Base-by-base conservation (phyloP, 176 grass and related monocot genomes). In the Bothriochloa decipiens region DNA sequence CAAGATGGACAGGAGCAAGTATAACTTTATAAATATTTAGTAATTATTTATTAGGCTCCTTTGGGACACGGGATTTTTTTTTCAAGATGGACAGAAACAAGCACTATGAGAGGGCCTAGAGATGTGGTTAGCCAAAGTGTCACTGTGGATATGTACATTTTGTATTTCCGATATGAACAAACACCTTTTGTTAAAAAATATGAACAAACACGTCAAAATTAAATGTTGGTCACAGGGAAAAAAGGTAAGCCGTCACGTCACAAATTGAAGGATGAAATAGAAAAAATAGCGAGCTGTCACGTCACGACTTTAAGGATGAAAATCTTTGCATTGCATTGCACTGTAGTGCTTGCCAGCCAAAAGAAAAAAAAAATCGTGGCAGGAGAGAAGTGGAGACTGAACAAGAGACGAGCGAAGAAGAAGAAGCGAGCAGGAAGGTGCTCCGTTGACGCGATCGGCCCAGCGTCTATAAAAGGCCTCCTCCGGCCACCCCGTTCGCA, bases 371-470 rank as follows among this genome's bases (percentile, higher is more conserved):
- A 8, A 32, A 15, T n/a, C 7, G 20, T 58, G 55, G 20, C 7
- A 58, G 7, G 7, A 22, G 52, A 57, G 7, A 7, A 11, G 40
- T 2, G 52, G 18, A 55, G 9, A 60, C 8, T 8, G 18, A n/a
- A n/a, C 22, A 18, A 7, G 18, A 57, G 52, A 57, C 7, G 52
- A 22, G 50, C 6, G 50, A 55, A 60, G 57, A 61, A 10, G 9
- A 37, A 28, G 77, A 80, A 81, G 64, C 28, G 18, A 0, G 7
- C 1, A 83, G 11, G 88, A 90, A 87, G 80, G 1, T 87, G 78
- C 84, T 0, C 52, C 27, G 79, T 75, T 90, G 88, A 83, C 74
- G 60, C 46, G 3, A 43, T 50, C 80, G 12, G 5, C 37, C 0
- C 1, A 3, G 8, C 57, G 57, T 1, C 57, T 61, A 60, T 60